Base-by-base conservation (phyloP, 2,329 filamentous ascomycete species). In the Penicillium sp. region DNA sequence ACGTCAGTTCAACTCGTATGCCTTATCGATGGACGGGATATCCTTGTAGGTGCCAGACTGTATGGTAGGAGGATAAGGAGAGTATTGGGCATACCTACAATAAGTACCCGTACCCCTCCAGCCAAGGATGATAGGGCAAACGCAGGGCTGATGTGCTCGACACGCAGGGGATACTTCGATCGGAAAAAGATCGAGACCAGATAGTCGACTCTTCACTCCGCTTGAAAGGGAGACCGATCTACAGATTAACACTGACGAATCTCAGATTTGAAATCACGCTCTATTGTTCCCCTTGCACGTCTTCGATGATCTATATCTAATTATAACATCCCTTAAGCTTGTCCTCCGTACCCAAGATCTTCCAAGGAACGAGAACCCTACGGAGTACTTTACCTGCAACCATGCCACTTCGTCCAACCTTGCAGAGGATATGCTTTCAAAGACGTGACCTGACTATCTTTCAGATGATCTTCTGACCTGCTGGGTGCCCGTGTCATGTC, bases 381-480 rank as follows among this genome's bases (percentile, higher is more conserved):
- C n/a, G n/a, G n/a, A n/a, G n/a, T n/a, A 35, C 20, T 22, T 34
- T 46, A n/a, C 7, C 29, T 42, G 18, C 18, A 18, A 24, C 38
- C 9, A 43, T 18, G n/a, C n/a, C 11, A 43, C 39, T 43, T 49
- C 26, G 9, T 29, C 5, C n/a, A 37, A 22, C 32, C 40, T 45
- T 46, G 50, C 50, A 52, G 50, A 54, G 44, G 16, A 20, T 26
- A 22, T 53, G 29, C 29, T 39, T 42, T 26, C 44, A 34, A 29
- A n/a, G 22, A 32, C 14, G 29, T 22, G 13, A 35, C 16, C 49
- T 51, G 29, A 44, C 37, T 42, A 42, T 31, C 14, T 11, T 26
- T 31, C 4, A 43, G 38, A 18, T 49, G 45, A 37, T 38, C 45
- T 55, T 31, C 45, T 55, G 52, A 55, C 52, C 20, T 52, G 26